Conservation (phyloP, 305 asterid genomes). For the Fraxinus velutina region DNA sequence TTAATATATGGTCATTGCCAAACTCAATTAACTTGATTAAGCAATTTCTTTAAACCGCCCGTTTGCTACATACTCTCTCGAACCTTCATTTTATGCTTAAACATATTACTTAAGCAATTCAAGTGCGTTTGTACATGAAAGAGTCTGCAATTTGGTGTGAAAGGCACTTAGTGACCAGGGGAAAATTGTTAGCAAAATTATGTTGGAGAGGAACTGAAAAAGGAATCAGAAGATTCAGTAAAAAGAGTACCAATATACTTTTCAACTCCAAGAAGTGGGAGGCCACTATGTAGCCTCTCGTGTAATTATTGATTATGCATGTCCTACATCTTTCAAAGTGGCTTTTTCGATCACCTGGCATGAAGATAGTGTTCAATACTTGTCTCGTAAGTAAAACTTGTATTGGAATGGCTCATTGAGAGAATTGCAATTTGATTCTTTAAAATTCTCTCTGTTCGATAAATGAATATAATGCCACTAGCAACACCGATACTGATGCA, state of each 20-base stretch:
- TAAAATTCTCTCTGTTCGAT: background rate
- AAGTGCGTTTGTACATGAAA: constrained; percentile 12
- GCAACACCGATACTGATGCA: constrained; percentile 3
- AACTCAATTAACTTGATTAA: background rate
- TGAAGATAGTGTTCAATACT: background rate
- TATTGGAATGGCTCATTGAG: background rate
- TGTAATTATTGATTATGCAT: constrained; percentile 18
- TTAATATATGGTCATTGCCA: background rate
- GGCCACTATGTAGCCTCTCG: constrained; percentile 26
- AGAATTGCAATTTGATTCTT: background rate
- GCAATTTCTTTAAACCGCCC: background rate
- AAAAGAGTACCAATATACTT: background rate
- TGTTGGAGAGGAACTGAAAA: background rate
- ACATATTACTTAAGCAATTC: background rate
- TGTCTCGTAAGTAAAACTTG: background rate
- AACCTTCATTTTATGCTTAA: background rate
- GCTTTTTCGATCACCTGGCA: constrained; percentile 14
- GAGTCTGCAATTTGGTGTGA: constrained; percentile 6
- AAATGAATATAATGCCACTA: background rate
- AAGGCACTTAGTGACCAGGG: background rate
- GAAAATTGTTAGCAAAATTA: constrained; percentile 7
- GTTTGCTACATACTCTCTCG: background rate
- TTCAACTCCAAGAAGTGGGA: constrained; percentile 33
- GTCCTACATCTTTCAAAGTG: constrained; percentile 2
- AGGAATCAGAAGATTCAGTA: background rate